Evolutionary conservation across 306 rosid genomes (phyloP).

Genomic region (Quercus ilex): DNA sequence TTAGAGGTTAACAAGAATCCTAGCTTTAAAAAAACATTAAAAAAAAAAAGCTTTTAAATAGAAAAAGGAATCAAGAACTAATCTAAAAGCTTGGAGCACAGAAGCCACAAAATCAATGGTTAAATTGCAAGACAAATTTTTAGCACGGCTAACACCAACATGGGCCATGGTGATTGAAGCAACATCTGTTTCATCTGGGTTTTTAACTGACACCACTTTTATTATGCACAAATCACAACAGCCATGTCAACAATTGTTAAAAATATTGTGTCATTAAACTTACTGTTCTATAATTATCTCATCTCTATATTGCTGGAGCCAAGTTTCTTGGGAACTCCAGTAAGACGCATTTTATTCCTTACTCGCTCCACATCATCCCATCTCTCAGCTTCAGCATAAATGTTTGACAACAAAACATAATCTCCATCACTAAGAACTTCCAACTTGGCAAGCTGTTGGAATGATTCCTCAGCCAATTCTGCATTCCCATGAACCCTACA

Average conservation of each 20-base stretch:
- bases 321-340: slow-evolving; percentile 42
- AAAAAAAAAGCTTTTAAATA: too few relatives aligned
- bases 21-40: too few relatives aligned
- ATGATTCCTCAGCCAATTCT: slow-evolving; percentile 56
- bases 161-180: too few relatives aligned
- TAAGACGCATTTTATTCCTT: slow-evolving; percentile 46
- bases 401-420: slow-evolving; percentile 61
- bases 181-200: neutral
- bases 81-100: too few relatives aligned
- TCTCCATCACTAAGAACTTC: slow-evolving; percentile 52
- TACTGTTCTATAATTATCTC: slow-evolving; percentile 1
- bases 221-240: too few relatives aligned
- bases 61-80: too few relatives aligned
- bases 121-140: too few relatives aligned
- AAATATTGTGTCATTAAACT: too few relatives aligned
- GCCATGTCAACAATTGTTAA: too few relatives aligned
- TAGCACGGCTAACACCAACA: too few relatives aligned
- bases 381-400: slow-evolving; percentile 59
- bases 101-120: too few relatives aligned
- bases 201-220: neutral
- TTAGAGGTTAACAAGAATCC: too few relatives aligned
- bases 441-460: slow-evolving; percentile 46
- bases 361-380: slow-evolving; percentile 62
- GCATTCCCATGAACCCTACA: slow-evolving; percentile 50
- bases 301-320: slow-evolving; percentile 51